Base-by-base conservation (phyloP, 2,329 filamentous ascomycete genomes). In the Xylariaceae sp. region DNA sequence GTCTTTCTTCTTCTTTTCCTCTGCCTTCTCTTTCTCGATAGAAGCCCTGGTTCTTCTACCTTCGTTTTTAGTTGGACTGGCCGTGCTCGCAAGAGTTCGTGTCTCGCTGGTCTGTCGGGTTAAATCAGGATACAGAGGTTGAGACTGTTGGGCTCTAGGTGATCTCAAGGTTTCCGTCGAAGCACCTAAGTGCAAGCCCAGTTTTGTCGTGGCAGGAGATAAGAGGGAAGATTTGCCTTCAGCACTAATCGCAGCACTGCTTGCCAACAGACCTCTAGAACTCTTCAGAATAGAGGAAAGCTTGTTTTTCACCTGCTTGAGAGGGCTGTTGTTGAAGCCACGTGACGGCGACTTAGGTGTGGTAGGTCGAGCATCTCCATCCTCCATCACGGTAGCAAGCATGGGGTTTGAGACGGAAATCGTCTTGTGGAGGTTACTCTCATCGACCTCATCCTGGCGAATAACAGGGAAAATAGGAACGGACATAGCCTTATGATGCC, bases 231-330 rank as follows among this genome's bases (percentile, higher is more conserved):
- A 75, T 60, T 85, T 86, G 7, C 80, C 80, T 59, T 86, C 83
- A 0, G 82, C 82, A 60, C 82, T 86, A 36, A 82, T 72, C 14
- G 78, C 81, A 2, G 82, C 83, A 60, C 83, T 93, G 60, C 88
- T 95, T 16, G 87, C 90, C 57, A 97, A 86, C 45, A 97, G 81
- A 13, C 87, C 89, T 69, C 89, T 93, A 4, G 92, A 94, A 50
- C 87, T 89, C 71, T 91, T 92, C 62, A 97, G 77, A 54, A 96
- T 91, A 10, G 92, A 96, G 43, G 93, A 95, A 44, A 97, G 77
- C 67, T 91, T 95, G 65, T 89, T 90, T 73, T 96, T 97, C 28
- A 94, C 92, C 47, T 94, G 90, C 70, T 92, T 96, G 53, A 97
- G 71, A 5, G 90, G 90, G 53, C 88, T 93, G 60, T 95, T 91